Evolutionary conservation across 1,139 yeast genomes (phyloP).

Genomic region (Pichia sp.): DNA sequence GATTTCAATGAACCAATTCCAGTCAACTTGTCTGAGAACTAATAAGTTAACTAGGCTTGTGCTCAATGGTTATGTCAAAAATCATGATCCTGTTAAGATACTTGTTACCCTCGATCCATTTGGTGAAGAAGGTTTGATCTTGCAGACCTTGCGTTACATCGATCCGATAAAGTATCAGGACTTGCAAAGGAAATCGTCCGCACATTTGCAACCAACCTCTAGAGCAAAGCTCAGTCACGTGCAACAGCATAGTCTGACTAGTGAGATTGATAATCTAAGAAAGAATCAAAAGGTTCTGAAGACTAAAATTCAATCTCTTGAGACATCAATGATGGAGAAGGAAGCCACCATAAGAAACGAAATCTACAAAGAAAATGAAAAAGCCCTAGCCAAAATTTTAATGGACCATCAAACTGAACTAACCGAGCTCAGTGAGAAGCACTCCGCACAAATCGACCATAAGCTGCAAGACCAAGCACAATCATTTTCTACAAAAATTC

Average conservation of each 20-base stretch:
- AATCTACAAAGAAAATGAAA: slow-evolving; percentile 20
- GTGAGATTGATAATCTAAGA: slow-evolving; percentile 20
- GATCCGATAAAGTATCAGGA: slow-evolving; percentile 28
- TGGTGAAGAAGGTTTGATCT: slow-evolving; percentile 45
- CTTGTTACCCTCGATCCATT: slow-evolving; percentile 61
- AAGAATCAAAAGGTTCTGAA: slow-evolving; percentile 15
- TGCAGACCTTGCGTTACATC: slow-evolving; percentile 38
- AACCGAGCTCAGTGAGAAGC: neutral
- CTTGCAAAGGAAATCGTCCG: slow-evolving; percentile 16
- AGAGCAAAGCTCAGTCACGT: slow-evolving; percentile 4
- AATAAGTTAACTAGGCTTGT: slow-evolving; percentile 41
- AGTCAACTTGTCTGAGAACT: slow-evolving; percentile 35
- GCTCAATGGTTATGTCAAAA: slow-evolving; percentile 36
- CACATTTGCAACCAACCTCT: slow-evolving; percentile 1
- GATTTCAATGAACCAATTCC: slow-evolving; percentile 31
- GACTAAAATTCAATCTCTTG: slow-evolving; percentile 14
- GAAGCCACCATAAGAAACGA: slow-evolving; percentile 19
- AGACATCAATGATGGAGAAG: slow-evolving; percentile 17
- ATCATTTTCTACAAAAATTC: slow-evolving; percentile 14
- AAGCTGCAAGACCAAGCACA: slow-evolving; percentile 20
- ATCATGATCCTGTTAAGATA: slow-evolving; percentile 26
- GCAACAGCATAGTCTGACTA: slow-evolving; percentile 9
- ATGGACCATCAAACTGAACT: slow-evolving; percentile 17
- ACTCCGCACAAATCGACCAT: slow-evolving; percentile 10
- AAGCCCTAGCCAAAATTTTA: slow-evolving; percentile 14